phyloP scores from a whole-genome alignment of 2,329 filamentous ascomycete species.

The Coniella vitis region DNA sequence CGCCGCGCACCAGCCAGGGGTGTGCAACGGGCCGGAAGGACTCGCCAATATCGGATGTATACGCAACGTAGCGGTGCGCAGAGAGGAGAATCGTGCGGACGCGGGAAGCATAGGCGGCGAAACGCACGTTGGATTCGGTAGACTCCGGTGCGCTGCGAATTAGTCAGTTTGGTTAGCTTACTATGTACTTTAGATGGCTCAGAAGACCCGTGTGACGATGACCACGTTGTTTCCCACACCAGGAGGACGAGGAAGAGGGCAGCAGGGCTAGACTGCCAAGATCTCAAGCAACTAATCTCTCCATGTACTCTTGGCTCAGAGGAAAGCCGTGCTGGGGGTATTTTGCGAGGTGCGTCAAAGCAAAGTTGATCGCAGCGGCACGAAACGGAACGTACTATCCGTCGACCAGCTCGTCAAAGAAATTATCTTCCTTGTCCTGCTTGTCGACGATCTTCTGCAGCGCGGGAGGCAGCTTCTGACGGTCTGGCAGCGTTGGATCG shows the following conservation, averaged over 20 bases:
- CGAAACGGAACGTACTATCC: conserved; percentile 55
- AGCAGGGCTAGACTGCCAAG: too few species aligned
- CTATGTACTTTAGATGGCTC: neutral
- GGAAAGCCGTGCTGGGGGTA: neutral
- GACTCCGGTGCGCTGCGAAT: conserved; percentile 63
- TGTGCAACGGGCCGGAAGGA: conserved; percentile 91
- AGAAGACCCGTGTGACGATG: too few species aligned
- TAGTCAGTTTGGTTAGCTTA: neutral
- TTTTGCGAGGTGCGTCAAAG: neutral
- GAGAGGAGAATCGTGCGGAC: conserved; percentile 81
- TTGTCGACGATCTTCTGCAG: conserved; percentile 53
- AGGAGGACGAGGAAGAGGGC: too few species aligned
- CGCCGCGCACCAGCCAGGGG: conserved; percentile 69
- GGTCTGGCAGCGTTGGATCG: conserved; percentile 41
- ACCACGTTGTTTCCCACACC: too few species aligned
- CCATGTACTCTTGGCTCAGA: too few species aligned
- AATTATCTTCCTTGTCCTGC: conserved; percentile 58
- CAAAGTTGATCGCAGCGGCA: conserved; percentile 20
- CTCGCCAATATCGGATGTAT: conserved; percentile 94
- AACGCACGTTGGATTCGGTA: conserved; percentile 79
- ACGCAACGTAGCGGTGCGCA: conserved; percentile 93
- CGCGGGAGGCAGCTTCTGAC: conserved; percentile 45
- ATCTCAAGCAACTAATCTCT: too few species aligned
- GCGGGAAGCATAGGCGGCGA: conserved; percentile 85
- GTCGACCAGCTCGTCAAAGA: conserved; percentile 71